Conservation (phyloP, 352 stramenopile genomes). For the Globisporangium middletonii region DNA sequence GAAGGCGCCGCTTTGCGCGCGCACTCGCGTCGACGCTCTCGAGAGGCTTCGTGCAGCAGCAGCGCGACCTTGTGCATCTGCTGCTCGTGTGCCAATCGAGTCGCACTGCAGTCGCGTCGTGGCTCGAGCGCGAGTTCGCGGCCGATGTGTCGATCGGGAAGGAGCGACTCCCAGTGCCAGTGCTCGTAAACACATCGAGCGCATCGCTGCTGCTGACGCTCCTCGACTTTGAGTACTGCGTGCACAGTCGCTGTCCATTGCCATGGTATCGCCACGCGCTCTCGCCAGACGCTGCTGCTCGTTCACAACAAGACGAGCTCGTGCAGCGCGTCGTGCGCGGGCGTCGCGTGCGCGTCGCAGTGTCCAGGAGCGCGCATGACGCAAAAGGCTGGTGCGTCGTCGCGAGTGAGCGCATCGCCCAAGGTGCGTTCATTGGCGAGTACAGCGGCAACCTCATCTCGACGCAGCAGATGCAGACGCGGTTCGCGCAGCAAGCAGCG, state of each 20-base stretch:
- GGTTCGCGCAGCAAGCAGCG: slow-evolving; percentile 26
- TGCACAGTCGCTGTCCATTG: slow-evolving; percentile 19
- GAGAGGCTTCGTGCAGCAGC: background rate
- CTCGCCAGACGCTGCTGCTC: slow-evolving; percentile 12
- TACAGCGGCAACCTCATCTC: slow-evolving; percentile 64
- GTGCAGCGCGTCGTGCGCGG: slow-evolving; percentile 20
- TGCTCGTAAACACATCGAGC: background rate
- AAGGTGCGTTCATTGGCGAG: slow-evolving; percentile 39
- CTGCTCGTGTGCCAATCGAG: slow-evolving; percentile 1
- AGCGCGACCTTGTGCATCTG: background rate
- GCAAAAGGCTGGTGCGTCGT: slow-evolving; percentile 46
- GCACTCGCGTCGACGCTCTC: background rate
- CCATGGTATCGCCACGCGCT: slow-evolving; percentile 18
- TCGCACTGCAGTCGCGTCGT: background rate
- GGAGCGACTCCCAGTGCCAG: background rate
- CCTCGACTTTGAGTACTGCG: slow-evolving; percentile 29
- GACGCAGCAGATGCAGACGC: slow-evolving; percentile 27
- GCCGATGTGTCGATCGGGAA: slow-evolving; percentile 5
- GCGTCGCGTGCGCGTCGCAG: slow-evolving; percentile 23
- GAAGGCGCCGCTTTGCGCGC: background rate
- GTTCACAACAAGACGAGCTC: slow-evolving; percentile 15
- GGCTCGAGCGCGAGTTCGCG: slow-evolving; percentile 1
- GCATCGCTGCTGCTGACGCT: slow-evolving; percentile 8
- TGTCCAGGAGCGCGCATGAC: slow-evolving; percentile 1
- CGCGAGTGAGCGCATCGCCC: slow-evolving; percentile 23